A percentile compares a stretch with the other conserved stretches of the same genome.
Evolutionary conservation across 495 filamentous ascomycete species (phyloP).

Genomic region (Xylaria bambusicola): DNA sequence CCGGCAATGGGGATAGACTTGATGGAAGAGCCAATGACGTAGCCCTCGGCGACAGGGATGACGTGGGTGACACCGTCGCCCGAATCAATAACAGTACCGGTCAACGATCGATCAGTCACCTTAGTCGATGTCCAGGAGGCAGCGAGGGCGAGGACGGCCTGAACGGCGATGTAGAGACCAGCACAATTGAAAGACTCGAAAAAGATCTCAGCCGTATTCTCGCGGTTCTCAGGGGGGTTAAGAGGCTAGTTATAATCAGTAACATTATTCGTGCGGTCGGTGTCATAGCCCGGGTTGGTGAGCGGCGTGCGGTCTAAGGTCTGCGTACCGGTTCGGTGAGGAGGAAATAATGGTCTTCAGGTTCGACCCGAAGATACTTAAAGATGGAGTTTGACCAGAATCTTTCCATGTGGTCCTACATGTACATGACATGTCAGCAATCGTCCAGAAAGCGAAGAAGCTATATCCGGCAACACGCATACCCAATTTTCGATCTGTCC

Average conservation of each 20-base stretch:
- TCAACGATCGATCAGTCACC: slow-evolving; percentile 94
- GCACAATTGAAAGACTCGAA: slow-evolving; percentile 99
- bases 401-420: slow-evolving; percentile 92
- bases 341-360: slow-evolving; percentile 97
- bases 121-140: slow-evolving; percentile 98
- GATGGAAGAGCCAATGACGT: slow-evolving; percentile 97
- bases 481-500: slow-evolving; percentile 99
- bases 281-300: not conserved
- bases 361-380: slow-evolving; percentile 97
- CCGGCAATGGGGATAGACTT: slow-evolving; percentile 98
- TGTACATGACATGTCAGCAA: slow-evolving; percentile 24
- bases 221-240: slow-evolving; percentile 97
- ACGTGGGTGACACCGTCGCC: slow-evolving; percentile 98
- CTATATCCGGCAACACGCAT: not conserved
- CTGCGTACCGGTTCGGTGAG: slow-evolving; percentile 89
- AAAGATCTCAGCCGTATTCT: slow-evolving; percentile 99
- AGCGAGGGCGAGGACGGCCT: slow-evolving; percentile 93
- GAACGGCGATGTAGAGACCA: slow-evolving; percentile 97
- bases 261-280: not conserved
- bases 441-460: slow-evolving; percentile 9
- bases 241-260: slow-evolving; percentile 66
- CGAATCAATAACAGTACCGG: slow-evolving; percentile 95
- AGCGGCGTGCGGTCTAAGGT: not conserved
- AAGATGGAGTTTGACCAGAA: slow-evolving; percentile 99
- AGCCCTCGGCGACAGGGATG: slow-evolving; percentile 97